Base-by-base conservation (phyloP, 2,329 filamentous ascomycete genomes). In the Dryadomyces sulphureus region DNA sequence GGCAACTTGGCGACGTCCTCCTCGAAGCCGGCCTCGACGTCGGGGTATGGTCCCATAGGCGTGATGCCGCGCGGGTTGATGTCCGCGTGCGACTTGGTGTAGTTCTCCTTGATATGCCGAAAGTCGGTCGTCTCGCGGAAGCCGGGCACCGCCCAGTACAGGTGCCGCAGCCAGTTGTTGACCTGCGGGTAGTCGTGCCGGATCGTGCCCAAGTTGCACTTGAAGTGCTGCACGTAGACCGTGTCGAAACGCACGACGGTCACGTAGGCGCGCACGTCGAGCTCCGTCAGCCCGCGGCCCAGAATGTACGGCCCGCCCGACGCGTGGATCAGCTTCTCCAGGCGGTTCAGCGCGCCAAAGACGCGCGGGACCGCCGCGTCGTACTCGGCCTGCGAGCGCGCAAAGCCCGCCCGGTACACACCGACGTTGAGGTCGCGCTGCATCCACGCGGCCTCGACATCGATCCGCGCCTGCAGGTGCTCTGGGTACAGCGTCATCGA, bases 31-130 rank as follows among this genome's bases (percentile, higher is more conserved):
- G 65, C 57, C 51, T 78, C 73, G 7, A 81, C 65, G 49, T 77
- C 59, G 1, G 76, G 77, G 53, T 65, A 79, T 1, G 77, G 77
- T 0, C 77, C 77, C 51, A 77, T 55, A 0, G 77, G 76, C n/a
- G 75, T 79, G 51, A 81, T 80, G 1, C 66, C 69, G 38, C 67
- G 65, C 1, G 76, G 77, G 52, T 81, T 81, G 49, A 81, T 71
- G 49, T 72, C 69, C 4, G 52, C 53, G 54, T 80, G 75, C 47
- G 69, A 74, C 60, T 80, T 81, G 12, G 75, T 62, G 49, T 65
- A 65, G 51, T 78, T 81, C 57, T 83, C 78, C 60, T 82, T 83
- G 56, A 82, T 82, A 54, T 83, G 78, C 50, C 61, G 69, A 52
- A 82, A 82, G 50, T 82, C 65, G 0, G 78, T 82, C 16, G 72